Evolutionary conservation across 78 protist genomes (phyloP), one percentile per base, ranked within the genome.

Genomic region (Cyanophora paradoxa): DNA sequence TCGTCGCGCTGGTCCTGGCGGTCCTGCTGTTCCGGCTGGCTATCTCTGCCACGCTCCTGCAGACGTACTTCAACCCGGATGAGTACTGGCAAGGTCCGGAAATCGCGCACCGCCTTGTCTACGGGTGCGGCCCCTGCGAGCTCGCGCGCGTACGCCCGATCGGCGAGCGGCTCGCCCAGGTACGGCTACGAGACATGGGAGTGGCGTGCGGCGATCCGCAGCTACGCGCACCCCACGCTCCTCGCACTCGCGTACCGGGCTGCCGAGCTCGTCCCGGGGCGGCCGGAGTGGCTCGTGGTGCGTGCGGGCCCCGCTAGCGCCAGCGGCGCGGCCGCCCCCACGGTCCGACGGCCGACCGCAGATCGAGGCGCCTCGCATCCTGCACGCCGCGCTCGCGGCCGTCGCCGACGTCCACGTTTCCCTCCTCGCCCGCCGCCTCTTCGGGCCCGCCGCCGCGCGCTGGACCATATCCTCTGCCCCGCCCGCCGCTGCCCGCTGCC

Each of bases 141-240:
- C 8, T 17, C 30, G 48, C 22, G 34, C 30, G 30, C 30, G 40
- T 63, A 19, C 19, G 14, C 68, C 41, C 30, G 30, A 34, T 31
- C 41, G 22, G 22, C 19, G 26, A 5, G 31, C 19, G 22, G 34
- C 17, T 34, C 54, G 58, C 28, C 14, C 24, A 28, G 67, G 26
- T 72, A 78, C 44, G 93, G 93, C 34, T 34, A 84, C 50, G 41
- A 81, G 39, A 81, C 93, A 6, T 88, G 93, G 93, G 93, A 88
- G 48, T 88, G 93, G 93, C 11, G 40, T 0, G 86, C 33, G 28
- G 83, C 68, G 74, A 73, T 88, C 34, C 52, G 93, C 36, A 61
- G 87, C 28, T 88, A 26, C 66, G 2, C 74, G 24, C 86, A 85
- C 73, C 93, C 93, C 1, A 28, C 73, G 31, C 1, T 81, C 26